These are phyloP conservation scores for Lodderomyces theae DNA, from an alignment of 1,139 yeast species.

Conservation along the genomic window DNA sequence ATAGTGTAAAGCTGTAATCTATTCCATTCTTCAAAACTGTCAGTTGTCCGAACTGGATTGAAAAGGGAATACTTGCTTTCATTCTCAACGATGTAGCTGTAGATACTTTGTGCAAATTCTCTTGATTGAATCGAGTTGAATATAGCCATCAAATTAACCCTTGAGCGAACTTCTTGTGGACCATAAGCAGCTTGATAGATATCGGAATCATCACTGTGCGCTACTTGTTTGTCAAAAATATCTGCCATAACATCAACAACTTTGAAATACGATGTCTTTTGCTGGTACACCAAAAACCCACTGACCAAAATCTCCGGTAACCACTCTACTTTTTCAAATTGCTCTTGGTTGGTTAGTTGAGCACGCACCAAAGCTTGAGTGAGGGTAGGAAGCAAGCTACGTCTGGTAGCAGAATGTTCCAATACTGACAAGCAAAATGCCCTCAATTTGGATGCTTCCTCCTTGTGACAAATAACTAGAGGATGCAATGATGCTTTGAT, in stretches of 20 bases:
- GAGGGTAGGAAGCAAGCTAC: slow-evolving; percentile 64
- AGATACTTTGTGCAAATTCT: slow-evolving; percentile 37
- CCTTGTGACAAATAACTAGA: slow-evolving; percentile 20
- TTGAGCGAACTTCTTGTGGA: slow-evolving; percentile 54
- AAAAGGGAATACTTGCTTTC: slow-evolving; percentile 27
- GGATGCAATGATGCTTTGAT: slow-evolving; percentile 44
- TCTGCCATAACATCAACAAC: slow-evolving; percentile 58
- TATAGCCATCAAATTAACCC: slow-evolving; percentile 48
- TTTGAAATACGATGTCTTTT: slow-evolving; percentile 53
- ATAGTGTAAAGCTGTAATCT: slow-evolving; percentile 60
- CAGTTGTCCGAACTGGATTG: slow-evolving; percentile 54
- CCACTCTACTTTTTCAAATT: slow-evolving; percentile 50
- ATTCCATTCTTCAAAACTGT: slow-evolving; percentile 66
- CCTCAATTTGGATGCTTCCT: slow-evolving; percentile 22
- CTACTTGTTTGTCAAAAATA: slow-evolving; percentile 41
- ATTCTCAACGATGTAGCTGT: slow-evolving; percentile 41
- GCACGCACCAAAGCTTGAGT: slow-evolving; percentile 41
- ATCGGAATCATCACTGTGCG: slow-evolving; percentile 19
- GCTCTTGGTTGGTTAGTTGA: slow-evolving; percentile 28
- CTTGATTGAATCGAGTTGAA: slow-evolving; percentile 33
- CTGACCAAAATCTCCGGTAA: slow-evolving; percentile 49
- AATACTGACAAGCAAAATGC: slow-evolving; percentile 46
- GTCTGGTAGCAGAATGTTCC: slow-evolving; percentile 56
- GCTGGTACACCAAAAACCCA: slow-evolving; percentile 50
- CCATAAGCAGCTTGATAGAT: slow-evolving; percentile 59